A percentile compares a stretch with the other conserved stretches of the same genome.
Evolutionary conservation across 257 asterid species (phyloP).

Genomic region (Petrea volubilis): DNA sequence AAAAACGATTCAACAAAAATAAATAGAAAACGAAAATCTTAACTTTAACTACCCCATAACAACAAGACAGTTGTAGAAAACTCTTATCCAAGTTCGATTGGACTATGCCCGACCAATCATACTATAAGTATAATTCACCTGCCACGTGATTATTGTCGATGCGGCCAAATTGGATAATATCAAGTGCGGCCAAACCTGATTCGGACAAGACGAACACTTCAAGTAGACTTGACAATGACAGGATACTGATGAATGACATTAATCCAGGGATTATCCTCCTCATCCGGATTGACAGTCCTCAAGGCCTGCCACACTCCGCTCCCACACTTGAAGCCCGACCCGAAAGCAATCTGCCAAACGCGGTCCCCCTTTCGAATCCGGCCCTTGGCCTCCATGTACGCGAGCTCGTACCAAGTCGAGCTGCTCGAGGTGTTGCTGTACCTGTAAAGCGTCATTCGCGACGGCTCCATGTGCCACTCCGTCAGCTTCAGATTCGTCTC

Average conservation of each 20-base stretch:
- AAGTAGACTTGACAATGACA: too few species aligned
- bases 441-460: conserved; percentile 44
- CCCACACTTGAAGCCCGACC: conserved; percentile 46
- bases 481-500: conserved; percentile 33
- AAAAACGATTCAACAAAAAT: too few species aligned
- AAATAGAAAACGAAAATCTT: too few species aligned
- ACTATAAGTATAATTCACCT: too few species aligned
- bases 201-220: too few species aligned
- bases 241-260: conserved; percentile 19
- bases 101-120: too few species aligned
- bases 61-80: too few species aligned
- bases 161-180: too few species aligned
- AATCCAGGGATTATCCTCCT: conserved; percentile 34
- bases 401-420: conserved; percentile 36
- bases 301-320: conserved; percentile 36
- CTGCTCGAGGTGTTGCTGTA: conserved; percentile 44
- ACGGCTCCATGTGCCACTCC: conserved; percentile 42
- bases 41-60: too few species aligned
- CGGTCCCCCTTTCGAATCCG: conserved; percentile 31
- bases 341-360: conserved; percentile 41
- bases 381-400: conserved; percentile 44
- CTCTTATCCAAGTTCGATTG: too few species aligned
- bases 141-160: too few species aligned
- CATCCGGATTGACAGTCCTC: conserved; percentile 27
- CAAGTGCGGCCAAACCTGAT: too few species aligned